Percentiles rank a stretch among this genome's conserved stretches.
Conservation (phyloP, 129 eudicot genomes). For the Tagetes patula region DNA sequence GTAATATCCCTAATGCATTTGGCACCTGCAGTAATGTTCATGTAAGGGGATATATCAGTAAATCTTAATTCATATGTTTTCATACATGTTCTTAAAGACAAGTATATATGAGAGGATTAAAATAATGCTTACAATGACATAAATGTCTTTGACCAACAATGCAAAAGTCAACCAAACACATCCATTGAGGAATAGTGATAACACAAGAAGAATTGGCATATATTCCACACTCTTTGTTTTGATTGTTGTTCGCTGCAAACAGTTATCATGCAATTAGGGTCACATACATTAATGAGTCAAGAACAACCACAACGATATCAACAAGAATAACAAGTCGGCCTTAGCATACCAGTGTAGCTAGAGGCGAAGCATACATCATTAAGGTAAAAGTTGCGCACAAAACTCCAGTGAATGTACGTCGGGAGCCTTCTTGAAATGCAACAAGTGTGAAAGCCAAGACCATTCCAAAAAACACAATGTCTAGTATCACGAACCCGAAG, state of each 20-base stretch:
- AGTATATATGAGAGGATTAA: neutral
- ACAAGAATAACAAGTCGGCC: neutral
- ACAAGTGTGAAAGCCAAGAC: slow-evolving; percentile 49
- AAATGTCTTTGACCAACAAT: slow-evolving; percentile 43
- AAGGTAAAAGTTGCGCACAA: slow-evolving; percentile 62
- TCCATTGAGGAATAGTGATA: slow-evolving; percentile 44
- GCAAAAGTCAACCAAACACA: slow-evolving; percentile 55
- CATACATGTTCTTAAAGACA: neutral
- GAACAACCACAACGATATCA: neutral
- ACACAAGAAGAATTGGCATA: slow-evolving; percentile 60
- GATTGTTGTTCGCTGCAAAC: slow-evolving; percentile 47
- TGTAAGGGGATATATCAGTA: neutral
- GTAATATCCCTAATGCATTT: slow-evolving; percentile 53
- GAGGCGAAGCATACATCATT: slow-evolving; percentile 72
- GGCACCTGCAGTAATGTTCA: slow-evolving; percentile 48
- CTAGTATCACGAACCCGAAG: slow-evolving; percentile 44
- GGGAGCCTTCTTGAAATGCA: slow-evolving; percentile 45
- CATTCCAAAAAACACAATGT: slow-evolving; percentile 52
- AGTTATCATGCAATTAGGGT: neutral
- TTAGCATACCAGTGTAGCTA: slow-evolving; percentile 57
- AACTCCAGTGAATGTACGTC: slow-evolving; percentile 61
- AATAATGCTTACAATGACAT: slow-evolving; percentile 44
- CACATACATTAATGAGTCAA: neutral
- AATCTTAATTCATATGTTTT: neutral
- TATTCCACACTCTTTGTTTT: slow-evolving; percentile 56